Percentiles rank a stretch among this genome's conserved stretches.
Conservation (phyloP, 345 rosid genomes). For the Syzygium grande region DNA sequence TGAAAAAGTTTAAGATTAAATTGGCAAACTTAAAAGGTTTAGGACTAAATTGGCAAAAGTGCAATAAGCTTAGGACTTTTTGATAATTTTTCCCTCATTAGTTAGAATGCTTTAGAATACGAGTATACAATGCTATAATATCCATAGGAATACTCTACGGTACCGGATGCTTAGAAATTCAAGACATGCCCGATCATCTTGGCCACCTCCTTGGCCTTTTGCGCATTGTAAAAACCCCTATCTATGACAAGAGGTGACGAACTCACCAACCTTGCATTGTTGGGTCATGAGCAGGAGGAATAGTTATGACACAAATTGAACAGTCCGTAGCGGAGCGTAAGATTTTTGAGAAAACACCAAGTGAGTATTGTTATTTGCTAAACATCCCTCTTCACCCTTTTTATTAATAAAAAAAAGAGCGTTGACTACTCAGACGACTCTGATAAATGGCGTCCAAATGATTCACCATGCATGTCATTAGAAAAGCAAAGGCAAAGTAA, state of each 20-base stretch:
- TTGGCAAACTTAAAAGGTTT: too few species aligned
- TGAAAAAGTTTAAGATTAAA: too few species aligned
- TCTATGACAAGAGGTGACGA: not conserved
- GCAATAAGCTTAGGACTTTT: too few species aligned
- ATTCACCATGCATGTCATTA: not conserved
- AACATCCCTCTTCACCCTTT: not conserved
- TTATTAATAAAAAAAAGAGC: not conserved
- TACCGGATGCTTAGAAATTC: not conserved
- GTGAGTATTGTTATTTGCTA: not conserved
- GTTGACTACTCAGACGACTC: not conserved
- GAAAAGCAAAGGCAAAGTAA: not conserved
- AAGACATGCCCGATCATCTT: not conserved
- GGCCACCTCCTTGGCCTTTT: not conserved
- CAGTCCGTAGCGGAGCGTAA: rapidly evolving
- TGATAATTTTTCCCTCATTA: not conserved
- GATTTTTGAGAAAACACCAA: not conserved
- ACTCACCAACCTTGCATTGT: not conserved
- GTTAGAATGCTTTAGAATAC: not conserved
- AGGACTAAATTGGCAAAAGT: too few species aligned
- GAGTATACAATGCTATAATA: not conserved
- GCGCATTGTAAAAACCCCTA: not conserved
- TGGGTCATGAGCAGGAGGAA: not conserved
- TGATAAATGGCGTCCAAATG: not conserved
- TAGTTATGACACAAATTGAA: not conserved
- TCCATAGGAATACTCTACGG: not conserved